Evolutionary conservation across 257 asterid species (phyloP).

Genomic region (Solanum piurae): DNA sequence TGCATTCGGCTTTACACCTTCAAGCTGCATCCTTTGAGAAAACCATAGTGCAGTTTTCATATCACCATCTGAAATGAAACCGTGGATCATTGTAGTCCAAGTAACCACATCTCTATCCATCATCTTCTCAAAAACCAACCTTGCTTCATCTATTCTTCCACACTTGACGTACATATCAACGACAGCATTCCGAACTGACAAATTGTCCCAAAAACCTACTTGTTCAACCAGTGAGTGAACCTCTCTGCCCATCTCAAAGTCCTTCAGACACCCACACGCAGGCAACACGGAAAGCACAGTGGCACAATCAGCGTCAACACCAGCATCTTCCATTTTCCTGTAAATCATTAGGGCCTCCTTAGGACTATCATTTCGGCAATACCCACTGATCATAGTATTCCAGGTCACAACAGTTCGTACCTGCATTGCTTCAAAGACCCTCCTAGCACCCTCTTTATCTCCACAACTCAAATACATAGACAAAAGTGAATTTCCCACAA

Average conservation of each 20-base stretch:
- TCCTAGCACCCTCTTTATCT: constrained; percentile 40
- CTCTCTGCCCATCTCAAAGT: constrained; percentile 44
- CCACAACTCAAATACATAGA: constrained; percentile 89
- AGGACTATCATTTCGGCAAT: constrained; percentile 34
- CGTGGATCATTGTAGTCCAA: constrained; percentile 83
- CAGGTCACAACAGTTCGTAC: constrained; percentile 54
- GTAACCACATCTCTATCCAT: constrained; percentile 63
- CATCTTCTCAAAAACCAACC: constrained; percentile 43
- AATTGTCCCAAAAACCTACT: constrained; percentile 28
- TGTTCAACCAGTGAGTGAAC: constrained; percentile 49
- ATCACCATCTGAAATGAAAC: constrained; percentile 42
- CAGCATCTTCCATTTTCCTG: constrained; percentile 36
- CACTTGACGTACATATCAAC: constrained; percentile 83
- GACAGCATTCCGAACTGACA: constrained; percentile 63
- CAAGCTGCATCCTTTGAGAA: constrained; percentile 63
- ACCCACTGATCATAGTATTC: constrained; percentile 95
- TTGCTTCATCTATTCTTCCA: constrained; percentile 58
- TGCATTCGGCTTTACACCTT: constrained; percentile 75
- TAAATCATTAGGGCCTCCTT: constrained; percentile 49
- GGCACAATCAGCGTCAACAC: constrained; percentile 58
- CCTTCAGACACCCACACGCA: constrained; percentile 60
- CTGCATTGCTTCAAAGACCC: constrained; percentile 49
- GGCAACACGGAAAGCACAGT: constrained; percentile 76
- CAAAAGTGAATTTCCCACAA: constrained; percentile 73
- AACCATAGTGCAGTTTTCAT: constrained; percentile 32